Evolutionary conservation across 106 monocot genomes (phyloP).

Genomic region (Posidonia australis): DNA sequence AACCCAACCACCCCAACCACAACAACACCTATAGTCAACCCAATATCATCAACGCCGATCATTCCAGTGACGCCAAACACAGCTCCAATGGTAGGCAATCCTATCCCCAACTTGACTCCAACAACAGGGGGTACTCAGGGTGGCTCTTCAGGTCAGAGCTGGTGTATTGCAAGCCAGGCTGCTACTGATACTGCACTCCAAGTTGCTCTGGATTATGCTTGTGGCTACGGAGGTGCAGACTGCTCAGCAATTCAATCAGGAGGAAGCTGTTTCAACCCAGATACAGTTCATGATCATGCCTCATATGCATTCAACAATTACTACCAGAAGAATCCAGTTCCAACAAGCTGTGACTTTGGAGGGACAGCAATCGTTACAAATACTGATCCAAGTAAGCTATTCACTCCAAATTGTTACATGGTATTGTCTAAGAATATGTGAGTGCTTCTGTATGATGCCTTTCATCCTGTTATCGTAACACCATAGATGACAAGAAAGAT

Average conservation of each 20-base stretch:
- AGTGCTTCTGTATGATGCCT: not conserved
- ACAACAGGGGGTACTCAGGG: not conserved
- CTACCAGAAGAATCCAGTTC: slow-evolving; percentile 75
- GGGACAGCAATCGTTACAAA: slow-evolving; percentile 64
- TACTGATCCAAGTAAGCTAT: slow-evolving; percentile 67
- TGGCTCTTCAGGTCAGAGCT: slow-evolving; percentile 37
- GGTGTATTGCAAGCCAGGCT: slow-evolving; percentile 70
- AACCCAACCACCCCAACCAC: slow-evolving; percentile 24
- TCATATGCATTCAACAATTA: slow-evolving; percentile 91
- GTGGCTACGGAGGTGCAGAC: slow-evolving; percentile 85
- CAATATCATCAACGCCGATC: not conserved
- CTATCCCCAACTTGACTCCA: not conserved
- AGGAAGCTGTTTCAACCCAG: slow-evolving; percentile 62
- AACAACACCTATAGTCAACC: not conserved
- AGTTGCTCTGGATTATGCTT: slow-evolving; percentile 88
- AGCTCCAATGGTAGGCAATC: slow-evolving; percentile 6
- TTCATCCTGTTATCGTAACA: not conserved
- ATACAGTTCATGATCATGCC: slow-evolving; percentile 69
- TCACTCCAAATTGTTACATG: not conserved
- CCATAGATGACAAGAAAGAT: not conserved
- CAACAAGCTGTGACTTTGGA: slow-evolving; percentile 89
- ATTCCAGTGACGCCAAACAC: slow-evolving; percentile 9
- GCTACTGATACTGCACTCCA: slow-evolving; percentile 67
- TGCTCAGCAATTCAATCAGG: slow-evolving; percentile 66
- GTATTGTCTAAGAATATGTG: not conserved